phyloP scores from a whole-genome alignment of 352 stramenopile species.

The Aphanomyces stellatus region DNA sequence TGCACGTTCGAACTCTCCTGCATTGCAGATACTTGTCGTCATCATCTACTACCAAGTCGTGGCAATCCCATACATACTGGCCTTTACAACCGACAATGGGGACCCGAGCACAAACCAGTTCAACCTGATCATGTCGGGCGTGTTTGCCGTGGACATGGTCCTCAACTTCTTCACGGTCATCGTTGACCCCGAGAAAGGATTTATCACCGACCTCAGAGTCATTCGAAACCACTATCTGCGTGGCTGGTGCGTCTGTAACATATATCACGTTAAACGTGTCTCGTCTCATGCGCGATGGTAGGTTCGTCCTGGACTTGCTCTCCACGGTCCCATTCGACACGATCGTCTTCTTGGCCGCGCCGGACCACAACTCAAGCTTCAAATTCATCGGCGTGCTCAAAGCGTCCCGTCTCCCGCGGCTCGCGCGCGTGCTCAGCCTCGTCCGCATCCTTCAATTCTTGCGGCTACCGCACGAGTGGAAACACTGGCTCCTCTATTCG shows the following conservation, averaged over 20 bases:
- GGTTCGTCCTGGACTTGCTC: slow-evolving; percentile 68
- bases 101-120: not conserved
- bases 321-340: slow-evolving; percentile 67
- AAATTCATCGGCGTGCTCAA: slow-evolving; percentile 62
- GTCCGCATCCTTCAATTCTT: slow-evolving; percentile 57
- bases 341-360: slow-evolving; percentile 41
- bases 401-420: slow-evolving; percentile 43
- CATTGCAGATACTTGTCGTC: slow-evolving; percentile 38
- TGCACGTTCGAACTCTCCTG: too few species aligned
- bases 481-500: slow-evolving; percentile 72
- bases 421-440: slow-evolving; percentile 56
- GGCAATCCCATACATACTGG: slow-evolving; percentile 50
- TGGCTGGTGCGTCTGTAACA: slow-evolving; percentile 39
- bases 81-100: slow-evolving; percentile 26
- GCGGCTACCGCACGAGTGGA: slow-evolving; percentile 59
- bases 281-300: slow-evolving; percentile 14
- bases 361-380: slow-evolving; percentile 29
- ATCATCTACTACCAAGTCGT: slow-evolving; percentile 76
- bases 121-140: slow-evolving; percentile 24
- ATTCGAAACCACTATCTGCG: slow-evolving; percentile 50
- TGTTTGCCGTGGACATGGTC: slow-evolving; percentile 60
- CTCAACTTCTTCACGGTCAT: slow-evolving; percentile 71
- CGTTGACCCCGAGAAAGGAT: slow-evolving; percentile 28
- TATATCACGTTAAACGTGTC: too few species aligned
- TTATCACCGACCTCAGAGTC: slow-evolving; percentile 45